Evolutionary conservation across 2,329 filamentous ascomycete genomes (phyloP).

Genomic region (Botryotinia narcissicola): DNA sequence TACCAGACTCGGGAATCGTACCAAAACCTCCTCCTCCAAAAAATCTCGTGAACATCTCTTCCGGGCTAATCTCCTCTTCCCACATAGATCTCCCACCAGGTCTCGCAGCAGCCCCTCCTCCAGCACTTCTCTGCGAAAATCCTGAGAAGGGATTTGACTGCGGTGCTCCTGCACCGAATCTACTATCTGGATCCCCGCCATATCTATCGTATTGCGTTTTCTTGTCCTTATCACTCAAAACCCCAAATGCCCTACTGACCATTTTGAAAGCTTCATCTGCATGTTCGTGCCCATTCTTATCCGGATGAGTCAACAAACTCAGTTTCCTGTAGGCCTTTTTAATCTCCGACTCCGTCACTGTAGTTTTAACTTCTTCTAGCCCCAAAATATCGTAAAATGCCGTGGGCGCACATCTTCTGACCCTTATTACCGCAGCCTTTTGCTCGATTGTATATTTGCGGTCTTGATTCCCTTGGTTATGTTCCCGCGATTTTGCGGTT

Average conservation of each 20-base stretch:
- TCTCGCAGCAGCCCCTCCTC: conserved; percentile 28
- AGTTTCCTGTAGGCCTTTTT: conserved; percentile 98
- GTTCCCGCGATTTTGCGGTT: conserved; percentile 44
- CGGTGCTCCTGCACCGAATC: conserved; percentile 64
- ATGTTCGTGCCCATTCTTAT: conserved; percentile 95
- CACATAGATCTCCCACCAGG: conserved; percentile 63
- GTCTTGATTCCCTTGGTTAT: conserved; percentile 57
- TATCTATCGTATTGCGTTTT: conserved; percentile 82
- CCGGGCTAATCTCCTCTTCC: conserved; percentile 90
- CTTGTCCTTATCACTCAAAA: conserved; percentile 92
- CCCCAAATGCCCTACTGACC: conserved; percentile 89
- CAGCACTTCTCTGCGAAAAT: conserved; percentile 49
- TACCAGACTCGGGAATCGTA: background rate
- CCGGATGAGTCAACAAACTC: conserved; percentile 90
- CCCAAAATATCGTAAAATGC: conserved; percentile 95
- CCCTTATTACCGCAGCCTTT: conserved; percentile 85
- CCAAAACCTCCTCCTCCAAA: conserved; percentile 73
- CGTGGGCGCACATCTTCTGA: conserved; percentile 78
- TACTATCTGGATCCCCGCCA: conserved; percentile 87
- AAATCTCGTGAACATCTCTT: conserved; percentile 96
- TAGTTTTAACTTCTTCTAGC: conserved; percentile 60
- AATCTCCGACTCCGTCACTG: conserved; percentile 77
- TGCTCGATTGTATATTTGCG: conserved; percentile 85
- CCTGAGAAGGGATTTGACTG: conserved; percentile 58
- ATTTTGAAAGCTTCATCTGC: conserved; percentile 99